Percentiles rank a stretch among this genome's conserved stretches.
These are phyloP conservation scores for Aspergillus unguis DNA, from an alignment of 2,329 filamentous ascomycete genomes.

Conservation along the genomic window DNA sequence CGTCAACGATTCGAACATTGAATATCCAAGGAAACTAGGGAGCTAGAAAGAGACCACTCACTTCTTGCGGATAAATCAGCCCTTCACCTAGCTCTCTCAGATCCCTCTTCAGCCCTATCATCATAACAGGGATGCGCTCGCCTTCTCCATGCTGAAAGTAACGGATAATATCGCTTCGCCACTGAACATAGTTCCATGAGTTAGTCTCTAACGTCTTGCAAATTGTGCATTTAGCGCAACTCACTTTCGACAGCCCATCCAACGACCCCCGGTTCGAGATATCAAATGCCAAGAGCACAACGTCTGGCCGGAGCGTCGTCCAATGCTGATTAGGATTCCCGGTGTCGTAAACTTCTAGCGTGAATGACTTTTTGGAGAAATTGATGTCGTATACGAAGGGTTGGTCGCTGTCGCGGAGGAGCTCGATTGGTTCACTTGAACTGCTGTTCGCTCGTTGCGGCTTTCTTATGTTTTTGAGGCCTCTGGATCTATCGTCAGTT, in stretches of 20 bases:
- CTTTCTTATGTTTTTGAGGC: neutral
- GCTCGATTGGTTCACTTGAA: constrained; percentile 36
- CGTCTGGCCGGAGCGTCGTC: constrained; percentile 51
- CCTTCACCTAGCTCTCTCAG: constrained; percentile 47
- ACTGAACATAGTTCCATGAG: constrained; percentile 24
- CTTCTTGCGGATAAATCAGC: constrained; percentile 44
- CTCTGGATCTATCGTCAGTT: neutral
- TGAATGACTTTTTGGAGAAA: constrained; percentile 54
- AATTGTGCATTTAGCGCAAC: neutral
- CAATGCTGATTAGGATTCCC: constrained; percentile 55
- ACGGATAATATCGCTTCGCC: constrained; percentile 42
- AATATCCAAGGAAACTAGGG: constrained; percentile 1
- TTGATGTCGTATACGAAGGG: constrained; percentile 59
- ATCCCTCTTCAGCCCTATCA: constrained; percentile 59
- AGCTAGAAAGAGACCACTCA: constrained; percentile 22
- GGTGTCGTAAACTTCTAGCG: constrained; percentile 57
- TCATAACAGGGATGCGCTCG: constrained; percentile 54
- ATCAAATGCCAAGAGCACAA: constrained; percentile 59
- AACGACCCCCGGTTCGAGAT: constrained; percentile 54
- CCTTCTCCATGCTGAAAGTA: constrained; percentile 50
- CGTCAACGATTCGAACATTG: too few species aligned
- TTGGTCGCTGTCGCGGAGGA: constrained; percentile 54
- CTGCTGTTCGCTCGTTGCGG: constrained; percentile 14
- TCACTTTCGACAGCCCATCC: constrained; percentile 43
- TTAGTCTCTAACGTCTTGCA: too few species aligned